phyloP scores from a whole-genome alignment of 163 green algal genomes.

The Scenedesmus sp. region DNA sequence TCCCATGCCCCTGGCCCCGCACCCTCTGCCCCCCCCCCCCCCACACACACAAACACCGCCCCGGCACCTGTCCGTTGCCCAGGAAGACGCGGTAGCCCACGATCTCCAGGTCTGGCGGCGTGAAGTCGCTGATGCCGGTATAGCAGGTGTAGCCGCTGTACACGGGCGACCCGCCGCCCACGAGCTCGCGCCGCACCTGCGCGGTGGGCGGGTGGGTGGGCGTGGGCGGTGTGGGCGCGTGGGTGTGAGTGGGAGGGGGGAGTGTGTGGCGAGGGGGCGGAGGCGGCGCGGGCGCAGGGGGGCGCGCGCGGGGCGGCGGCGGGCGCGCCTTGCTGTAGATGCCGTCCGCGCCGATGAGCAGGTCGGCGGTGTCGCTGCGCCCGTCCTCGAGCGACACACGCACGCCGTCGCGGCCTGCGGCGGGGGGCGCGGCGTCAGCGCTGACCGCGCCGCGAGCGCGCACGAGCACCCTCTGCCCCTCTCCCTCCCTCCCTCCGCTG shows the following conservation, averaged over 20 bases:
- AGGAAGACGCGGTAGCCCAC: slow-evolving; percentile 98
- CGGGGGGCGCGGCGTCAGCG: neutral
- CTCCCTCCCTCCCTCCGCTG: neutral
- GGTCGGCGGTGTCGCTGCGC: slow-evolving; percentile 70
- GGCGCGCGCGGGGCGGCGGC: no score
- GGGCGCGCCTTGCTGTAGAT: slow-evolving; percentile 93
- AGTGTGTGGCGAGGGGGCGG: no score
- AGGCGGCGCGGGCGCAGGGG: no score
- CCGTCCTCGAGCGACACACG: slow-evolving; percentile 72
- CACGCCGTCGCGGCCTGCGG: slow-evolving; percentile 25
- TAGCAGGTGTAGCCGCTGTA: slow-evolving; percentile 97
- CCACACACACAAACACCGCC: slow-evolving; percentile 11
- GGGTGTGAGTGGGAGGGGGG: no score
- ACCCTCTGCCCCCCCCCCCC: no score
- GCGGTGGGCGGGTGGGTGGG: neutral
- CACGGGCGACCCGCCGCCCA: slow-evolving; percentile 51
- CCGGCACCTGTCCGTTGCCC: slow-evolving; percentile 72
- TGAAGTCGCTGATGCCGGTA: slow-evolving; percentile 94
- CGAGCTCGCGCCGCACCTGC: slow-evolving; percentile 24
- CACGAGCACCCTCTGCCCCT: no score
- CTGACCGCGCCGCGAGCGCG: no score
- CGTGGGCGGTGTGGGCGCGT: no score
- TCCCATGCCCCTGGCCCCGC: no score
- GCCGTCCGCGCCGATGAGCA: slow-evolving; percentile 96
- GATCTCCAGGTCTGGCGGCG: slow-evolving; percentile 92